Evolutionary conservation across 2,329 filamentous ascomycete genomes (phyloP).

Genomic region (Paecilomyces sp.): DNA sequence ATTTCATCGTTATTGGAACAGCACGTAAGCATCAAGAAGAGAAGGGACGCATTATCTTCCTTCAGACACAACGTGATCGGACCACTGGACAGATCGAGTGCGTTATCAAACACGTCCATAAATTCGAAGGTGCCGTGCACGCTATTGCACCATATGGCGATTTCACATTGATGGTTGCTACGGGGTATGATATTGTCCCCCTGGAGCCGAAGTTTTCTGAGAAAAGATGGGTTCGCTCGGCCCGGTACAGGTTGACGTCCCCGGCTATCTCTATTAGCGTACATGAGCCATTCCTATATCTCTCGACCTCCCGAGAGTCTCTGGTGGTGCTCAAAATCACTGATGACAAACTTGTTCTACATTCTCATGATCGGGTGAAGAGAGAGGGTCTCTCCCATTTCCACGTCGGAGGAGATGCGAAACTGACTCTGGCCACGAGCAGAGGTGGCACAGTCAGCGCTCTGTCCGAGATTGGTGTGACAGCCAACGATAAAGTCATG

Average conservation of each 20-base stretch:
- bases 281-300: constrained; percentile 40
- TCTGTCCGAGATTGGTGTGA: constrained; percentile 17
- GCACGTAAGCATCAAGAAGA: constrained; percentile 20
- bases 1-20: constrained; percentile 36
- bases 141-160: constrained; percentile 47
- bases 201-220: constrained; percentile 35
- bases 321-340: constrained; percentile 41
- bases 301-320: constrained; percentile 50
- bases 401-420: constrained; percentile 32
- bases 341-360: constrained; percentile 24
- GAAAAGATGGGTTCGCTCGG: constrained; percentile 34
- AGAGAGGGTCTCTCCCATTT: constrained; percentile 26
- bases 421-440: constrained; percentile 44
- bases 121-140: constrained; percentile 38
- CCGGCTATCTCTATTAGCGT: constrained; percentile 45
- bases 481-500: constrained; percentile 23
- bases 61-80: constrained; percentile 24
- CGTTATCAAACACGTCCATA: constrained; percentile 28
- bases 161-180: constrained; percentile 38
- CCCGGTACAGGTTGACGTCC: constrained; percentile 38
- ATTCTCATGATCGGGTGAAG: constrained; percentile 26
- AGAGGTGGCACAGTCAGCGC: constrained; percentile 46
- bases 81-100: constrained; percentile 23
- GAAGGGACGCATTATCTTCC: constrained; percentile 31
- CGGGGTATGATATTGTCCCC: constrained; percentile 37